These are phyloP conservation scores for Delphinella strobiligena DNA, from an alignment of 2,329 filamentous ascomycete species.

Conservation along the genomic window DNA sequence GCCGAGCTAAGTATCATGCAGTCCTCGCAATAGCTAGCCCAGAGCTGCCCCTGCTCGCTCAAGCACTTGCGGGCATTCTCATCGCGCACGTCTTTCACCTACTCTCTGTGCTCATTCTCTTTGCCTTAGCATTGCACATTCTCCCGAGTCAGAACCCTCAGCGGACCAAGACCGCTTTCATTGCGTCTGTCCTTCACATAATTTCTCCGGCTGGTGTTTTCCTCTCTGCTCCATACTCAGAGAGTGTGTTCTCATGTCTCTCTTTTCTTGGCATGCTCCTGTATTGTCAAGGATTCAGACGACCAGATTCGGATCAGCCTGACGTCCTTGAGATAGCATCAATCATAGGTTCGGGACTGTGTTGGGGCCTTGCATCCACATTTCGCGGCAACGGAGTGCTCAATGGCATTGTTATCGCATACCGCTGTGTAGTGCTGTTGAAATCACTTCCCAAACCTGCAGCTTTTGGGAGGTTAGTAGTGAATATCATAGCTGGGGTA, in stretches of 20 bases:
- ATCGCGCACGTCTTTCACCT: slow-evolving; percentile 68
- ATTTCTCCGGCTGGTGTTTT: slow-evolving; percentile 83
- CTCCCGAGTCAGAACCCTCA: slow-evolving; percentile 27
- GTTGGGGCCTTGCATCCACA: slow-evolving; percentile 58
- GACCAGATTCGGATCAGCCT: too few species aligned
- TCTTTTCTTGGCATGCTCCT: slow-evolving; percentile 62
- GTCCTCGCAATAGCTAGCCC: slow-evolving; percentile 10
- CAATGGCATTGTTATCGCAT: slow-evolving; percentile 64
- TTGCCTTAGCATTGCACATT: slow-evolving; percentile 50
- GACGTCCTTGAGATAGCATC: neutral
- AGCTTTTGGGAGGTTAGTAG: slow-evolving; percentile 14
- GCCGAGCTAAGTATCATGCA: slow-evolving; percentile 18
- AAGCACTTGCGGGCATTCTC: slow-evolving; percentile 46
- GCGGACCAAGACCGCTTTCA: slow-evolving; percentile 44
- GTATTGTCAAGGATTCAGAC: slow-evolving; percentile 35
- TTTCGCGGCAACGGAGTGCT: slow-evolving; percentile 81
- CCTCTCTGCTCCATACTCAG: slow-evolving; percentile 73
- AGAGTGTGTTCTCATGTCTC: slow-evolving; percentile 66
- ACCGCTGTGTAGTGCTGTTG: slow-evolving; percentile 21
- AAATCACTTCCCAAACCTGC: slow-evolving; percentile 8
- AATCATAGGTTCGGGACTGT: slow-evolving; percentile 15
- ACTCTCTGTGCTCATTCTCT: slow-evolving; percentile 59
- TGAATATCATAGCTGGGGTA: slow-evolving; percentile 53
- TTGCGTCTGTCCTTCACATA: slow-evolving; percentile 63
- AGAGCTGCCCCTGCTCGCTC: slow-evolving; percentile 15